Conservation (phyloP, 345 rosid genomes). For the Camelina laxa region DNA sequence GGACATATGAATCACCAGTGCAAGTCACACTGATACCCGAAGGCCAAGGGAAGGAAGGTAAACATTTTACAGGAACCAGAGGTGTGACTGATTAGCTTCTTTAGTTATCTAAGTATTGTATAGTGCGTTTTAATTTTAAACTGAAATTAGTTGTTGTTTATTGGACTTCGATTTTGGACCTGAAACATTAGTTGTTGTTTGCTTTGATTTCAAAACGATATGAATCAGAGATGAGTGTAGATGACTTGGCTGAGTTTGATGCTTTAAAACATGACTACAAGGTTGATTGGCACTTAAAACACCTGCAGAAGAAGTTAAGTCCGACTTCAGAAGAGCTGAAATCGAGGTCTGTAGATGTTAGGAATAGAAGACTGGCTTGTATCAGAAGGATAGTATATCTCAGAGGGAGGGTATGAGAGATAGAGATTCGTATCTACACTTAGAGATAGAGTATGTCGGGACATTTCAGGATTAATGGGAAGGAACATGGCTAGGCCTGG, state of each 20-base stretch:
- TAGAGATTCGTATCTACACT: constrained; percentile 51
- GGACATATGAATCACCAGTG: too few relatives aligned
- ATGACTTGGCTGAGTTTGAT: constrained; percentile 77
- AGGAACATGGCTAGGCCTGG: constrained; percentile 94
- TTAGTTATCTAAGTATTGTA: not conserved
- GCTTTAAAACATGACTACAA: constrained; percentile 67
- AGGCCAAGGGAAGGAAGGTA: too few relatives aligned
- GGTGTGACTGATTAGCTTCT: not conserved
- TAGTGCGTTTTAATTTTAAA: not conserved
- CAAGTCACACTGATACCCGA: too few relatives aligned
- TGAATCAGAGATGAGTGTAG: constrained; percentile 54
- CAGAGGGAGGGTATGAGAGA: constrained; percentile 96
- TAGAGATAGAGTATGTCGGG: constrained; percentile 95
- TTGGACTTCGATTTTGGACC: not conserved
- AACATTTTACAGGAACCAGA: too few relatives aligned
- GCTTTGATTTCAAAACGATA: not conserved
- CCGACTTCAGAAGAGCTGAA: constrained; percentile 71
- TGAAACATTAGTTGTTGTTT: constrained; percentile 2
- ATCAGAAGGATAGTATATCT: constrained; percentile 72
- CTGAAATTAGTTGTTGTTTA: not conserved
- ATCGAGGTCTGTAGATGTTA: constrained; percentile 49
- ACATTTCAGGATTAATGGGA: constrained; percentile 82
- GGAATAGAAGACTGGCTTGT: constrained; percentile 79
- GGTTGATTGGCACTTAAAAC: constrained; percentile 81
- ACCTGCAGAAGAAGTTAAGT: constrained; percentile 63